Evolutionary conservation across 75 land plant genomes (phyloP).

Genomic region (Pinus taeda): DNA sequence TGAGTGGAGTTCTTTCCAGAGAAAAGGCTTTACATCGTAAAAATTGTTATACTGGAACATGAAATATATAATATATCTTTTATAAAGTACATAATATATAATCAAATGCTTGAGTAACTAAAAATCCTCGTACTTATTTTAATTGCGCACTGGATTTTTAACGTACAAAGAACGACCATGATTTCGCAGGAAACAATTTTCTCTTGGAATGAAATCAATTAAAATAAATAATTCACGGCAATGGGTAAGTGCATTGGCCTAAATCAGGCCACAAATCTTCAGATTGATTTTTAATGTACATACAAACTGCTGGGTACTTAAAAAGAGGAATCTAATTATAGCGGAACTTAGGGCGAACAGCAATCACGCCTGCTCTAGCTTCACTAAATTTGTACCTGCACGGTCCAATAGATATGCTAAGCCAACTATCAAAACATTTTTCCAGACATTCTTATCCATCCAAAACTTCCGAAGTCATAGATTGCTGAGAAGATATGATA

Average conservation of each 20-base stretch:
- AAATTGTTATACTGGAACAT: no score
- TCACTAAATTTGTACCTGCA: conserved; percentile 64
- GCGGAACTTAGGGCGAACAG: conserved; percentile 68
- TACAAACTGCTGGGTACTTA: neutral
- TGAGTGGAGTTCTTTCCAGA: no score
- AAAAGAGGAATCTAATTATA: conserved; percentile 10
- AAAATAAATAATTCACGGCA: neutral
- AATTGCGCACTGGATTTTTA: no score
- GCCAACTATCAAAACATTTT: neutral
- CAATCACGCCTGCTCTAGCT: conserved; percentile 56
- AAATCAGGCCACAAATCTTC: neutral
- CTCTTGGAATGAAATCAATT: neutral
- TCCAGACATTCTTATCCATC: neutral
- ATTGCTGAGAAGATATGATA: no score
- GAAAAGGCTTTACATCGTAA: no score
- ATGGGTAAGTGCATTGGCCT: neutral
- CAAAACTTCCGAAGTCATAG: no score
- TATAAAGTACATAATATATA: no score
- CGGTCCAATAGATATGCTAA: neutral
- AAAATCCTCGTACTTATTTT: no score
- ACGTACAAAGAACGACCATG: no score
- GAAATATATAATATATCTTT: no score
- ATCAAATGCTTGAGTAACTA: no score
- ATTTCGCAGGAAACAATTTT: no score
- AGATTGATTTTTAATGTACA: neutral